Conservation (phyloP, 352 stramenopile genomes). For the Globisporangium cystogenes region DNA sequence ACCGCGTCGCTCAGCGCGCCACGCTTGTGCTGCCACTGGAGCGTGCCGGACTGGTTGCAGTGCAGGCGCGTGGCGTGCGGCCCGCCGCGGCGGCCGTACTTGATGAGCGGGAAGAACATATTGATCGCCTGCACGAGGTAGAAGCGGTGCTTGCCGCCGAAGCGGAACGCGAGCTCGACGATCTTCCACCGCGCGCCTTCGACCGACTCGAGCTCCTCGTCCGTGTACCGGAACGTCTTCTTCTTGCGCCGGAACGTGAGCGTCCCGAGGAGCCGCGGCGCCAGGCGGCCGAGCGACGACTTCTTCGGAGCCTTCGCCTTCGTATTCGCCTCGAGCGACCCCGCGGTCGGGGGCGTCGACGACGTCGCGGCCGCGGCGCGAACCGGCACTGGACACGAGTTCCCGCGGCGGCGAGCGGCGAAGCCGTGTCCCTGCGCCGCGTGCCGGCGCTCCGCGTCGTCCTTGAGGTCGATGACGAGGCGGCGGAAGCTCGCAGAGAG, state of each 20-base stretch:
- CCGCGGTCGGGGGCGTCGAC: constrained; percentile 5
- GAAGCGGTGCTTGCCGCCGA: constrained; percentile 76
- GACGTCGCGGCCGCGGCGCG: constrained; percentile 3
- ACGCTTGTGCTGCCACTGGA: constrained; percentile 87
- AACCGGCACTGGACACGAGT: constrained; percentile 50
- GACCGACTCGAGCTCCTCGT: constrained; percentile 72
- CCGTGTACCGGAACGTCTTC: constrained; percentile 63
- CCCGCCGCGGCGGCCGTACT: constrained; percentile 72
- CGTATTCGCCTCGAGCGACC: not conserved
- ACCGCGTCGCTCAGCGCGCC: constrained; percentile 60
- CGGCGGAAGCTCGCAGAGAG: constrained; percentile 72
- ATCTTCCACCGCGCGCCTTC: constrained; percentile 85
- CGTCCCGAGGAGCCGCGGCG: constrained; percentile 48
- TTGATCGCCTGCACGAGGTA: constrained; percentile 86
- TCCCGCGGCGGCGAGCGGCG: constrained; percentile 35
- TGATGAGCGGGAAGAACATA: constrained; percentile 78
- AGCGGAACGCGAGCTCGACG: constrained; percentile 80
- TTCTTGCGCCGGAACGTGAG: constrained; percentile 63
- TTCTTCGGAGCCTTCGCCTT: constrained; percentile 41
- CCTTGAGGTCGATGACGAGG: constrained; percentile 68
- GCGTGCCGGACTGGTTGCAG: constrained; percentile 73
- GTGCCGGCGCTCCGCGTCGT: constrained; percentile 44
- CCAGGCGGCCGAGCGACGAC: constrained; percentile 48
- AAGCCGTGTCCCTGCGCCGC: constrained; percentile 6
- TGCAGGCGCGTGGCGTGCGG: constrained; percentile 68